Percentiles rank a stretch among this genome's conserved stretches.
Conservation (phyloP, 2,329 filamentous ascomycete species). For the Cladosporium sp. region DNA sequence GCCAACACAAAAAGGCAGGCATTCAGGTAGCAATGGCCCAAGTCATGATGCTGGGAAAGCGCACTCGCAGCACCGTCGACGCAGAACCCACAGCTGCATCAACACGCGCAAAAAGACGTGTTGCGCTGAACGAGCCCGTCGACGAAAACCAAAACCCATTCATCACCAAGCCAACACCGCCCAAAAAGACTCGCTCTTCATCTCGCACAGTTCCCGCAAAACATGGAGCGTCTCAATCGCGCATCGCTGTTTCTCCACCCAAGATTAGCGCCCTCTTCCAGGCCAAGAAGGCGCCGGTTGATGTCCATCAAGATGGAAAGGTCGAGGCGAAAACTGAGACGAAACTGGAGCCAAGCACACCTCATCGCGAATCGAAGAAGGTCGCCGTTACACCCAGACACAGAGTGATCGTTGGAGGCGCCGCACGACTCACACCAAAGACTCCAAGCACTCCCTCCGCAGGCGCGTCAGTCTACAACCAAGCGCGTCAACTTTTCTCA, state of each 20-base stretch:
- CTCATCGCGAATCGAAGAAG: slow-evolving; percentile 67
- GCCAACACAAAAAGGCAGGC: background rate
- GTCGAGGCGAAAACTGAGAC: slow-evolving; percentile 21
- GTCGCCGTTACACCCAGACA: slow-evolving; percentile 77
- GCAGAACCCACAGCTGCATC: slow-evolving; percentile 21
- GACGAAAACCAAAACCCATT: slow-evolving; percentile 66
- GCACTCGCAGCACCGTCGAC: slow-evolving; percentile 36
- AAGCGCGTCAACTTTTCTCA: slow-evolving; percentile 80
- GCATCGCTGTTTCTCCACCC: slow-evolving; percentile 40
- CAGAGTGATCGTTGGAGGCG: slow-evolving; percentile 48
- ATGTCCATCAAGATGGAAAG: slow-evolving; percentile 37
- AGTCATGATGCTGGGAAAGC: slow-evolving; percentile 41
- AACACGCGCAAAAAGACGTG: slow-evolving; percentile 40
- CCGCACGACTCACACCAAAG: slow-evolving; percentile 56
- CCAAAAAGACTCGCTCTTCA: slow-evolving; percentile 31
- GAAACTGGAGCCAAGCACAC: slow-evolving; percentile 58
- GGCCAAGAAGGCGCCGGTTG: slow-evolving; percentile 34
- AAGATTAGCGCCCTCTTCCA: slow-evolving; percentile 44
- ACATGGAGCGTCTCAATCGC: slow-evolving; percentile 40
- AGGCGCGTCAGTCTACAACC: slow-evolving; percentile 74
- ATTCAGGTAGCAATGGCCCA: slow-evolving; percentile 8
- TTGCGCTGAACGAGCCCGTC: slow-evolving; percentile 49
- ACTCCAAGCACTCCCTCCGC: slow-evolving; percentile 60
- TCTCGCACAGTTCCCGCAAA: slow-evolving; percentile 42
- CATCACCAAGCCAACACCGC: slow-evolving; percentile 34